A percentile compares a stretch with the other conserved stretches of the same genome.
Conservation (phyloP, 2,329 filamentous ascomycete species). For the Verticillium nonalfalfae region DNA sequence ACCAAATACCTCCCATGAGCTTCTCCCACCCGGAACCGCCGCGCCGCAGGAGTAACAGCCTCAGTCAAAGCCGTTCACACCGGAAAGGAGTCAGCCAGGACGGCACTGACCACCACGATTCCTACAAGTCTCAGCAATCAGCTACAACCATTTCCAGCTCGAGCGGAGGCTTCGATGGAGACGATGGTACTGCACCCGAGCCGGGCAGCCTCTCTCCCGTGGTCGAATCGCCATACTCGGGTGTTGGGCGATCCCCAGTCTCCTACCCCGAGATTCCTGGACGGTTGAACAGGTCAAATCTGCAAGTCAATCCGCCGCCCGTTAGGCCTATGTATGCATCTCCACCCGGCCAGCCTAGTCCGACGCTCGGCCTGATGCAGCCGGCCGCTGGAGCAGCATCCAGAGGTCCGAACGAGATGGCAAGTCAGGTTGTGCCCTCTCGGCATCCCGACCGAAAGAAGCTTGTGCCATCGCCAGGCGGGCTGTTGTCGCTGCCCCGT, state of each 20-base stretch:
- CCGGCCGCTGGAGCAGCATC: conserved; percentile 9
- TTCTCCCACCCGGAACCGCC: conserved; percentile 12
- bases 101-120: conserved; percentile 10
- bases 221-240: conserved; percentile 34
- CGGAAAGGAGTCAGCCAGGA: conserved; percentile 2
- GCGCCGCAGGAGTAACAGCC: conserved; percentile 10
- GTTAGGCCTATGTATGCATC: conserved; percentile 23
- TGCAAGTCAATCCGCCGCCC: conserved; percentile 24
- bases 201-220: conserved; percentile 39
- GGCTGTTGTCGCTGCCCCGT: not conserved
- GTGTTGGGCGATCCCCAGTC: conserved; percentile 21
- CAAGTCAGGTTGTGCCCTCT: conserved; percentile 9
- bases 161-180: conserved; percentile 1
- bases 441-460: not conserved
- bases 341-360: conserved; percentile 33
- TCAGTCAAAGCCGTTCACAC: conserved; percentile 5
- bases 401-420: conserved; percentile 9
- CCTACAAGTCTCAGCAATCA: conserved; percentile 16
- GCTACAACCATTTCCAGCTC: conserved; percentile 31
- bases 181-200: conserved; percentile 15
- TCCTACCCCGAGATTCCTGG: conserved; percentile 22
- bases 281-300: conserved; percentile 15
- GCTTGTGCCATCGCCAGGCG: not conserved
- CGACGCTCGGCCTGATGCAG: conserved; percentile 30
- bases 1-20: conserved; percentile 14